Evolutionary conservation across 139 green algal species (phyloP), one percentile per base, ranked within the genome.

Genomic region (Asterochloris sp.): DNA sequence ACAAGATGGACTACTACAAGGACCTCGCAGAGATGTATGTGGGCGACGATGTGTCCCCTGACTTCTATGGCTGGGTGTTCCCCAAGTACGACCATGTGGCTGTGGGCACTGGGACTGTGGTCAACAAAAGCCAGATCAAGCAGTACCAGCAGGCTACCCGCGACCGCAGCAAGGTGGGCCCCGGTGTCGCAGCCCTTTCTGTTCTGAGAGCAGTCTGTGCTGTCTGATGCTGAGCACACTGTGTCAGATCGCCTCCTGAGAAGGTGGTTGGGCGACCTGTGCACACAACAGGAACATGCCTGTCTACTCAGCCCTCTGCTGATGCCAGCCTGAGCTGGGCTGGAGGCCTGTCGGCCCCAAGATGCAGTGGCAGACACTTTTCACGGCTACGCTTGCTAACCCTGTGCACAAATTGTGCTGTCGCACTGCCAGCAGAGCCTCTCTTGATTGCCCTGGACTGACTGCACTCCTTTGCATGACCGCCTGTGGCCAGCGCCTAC

Each of bases 1-100:
- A 98, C 86, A 98, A 99, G 92, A 99, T 99, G 97, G 92, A 98
- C 73, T 99, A 98, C 92, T 99, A 99, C 88, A 96, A 98, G 93
- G 94, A 99, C 91, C 89, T 99, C 66, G 97, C 97, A 13, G 97
- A 99, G 94, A 99, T 99, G 97, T 99, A 99, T 84, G 97, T 99
- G 19, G 97, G 97, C 61, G 97, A 99, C 82, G 97, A 99, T 83
- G 97, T 99, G 38, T 99, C 95, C 24, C 97, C 97, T 26, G 97
- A 99, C 91, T 99, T 99, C 89, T 99, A 99, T 84, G 97, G 96
- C 87, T 99, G 96, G 96, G 96, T 99, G 87, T 99, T 99, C 90
- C 96, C 97, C 84, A 99, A 99, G 94, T 99, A 98, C 86, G 97
- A 99, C 92, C 97, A 99, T 89, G 97, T 99, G 62, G 97, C 96